A percentile compares a stretch with the other conserved stretches of the same genome.
Conservation (phyloP, 225 moss, liverwort and hornwort genomes). For the Physcomitrellopsis africana region DNA sequence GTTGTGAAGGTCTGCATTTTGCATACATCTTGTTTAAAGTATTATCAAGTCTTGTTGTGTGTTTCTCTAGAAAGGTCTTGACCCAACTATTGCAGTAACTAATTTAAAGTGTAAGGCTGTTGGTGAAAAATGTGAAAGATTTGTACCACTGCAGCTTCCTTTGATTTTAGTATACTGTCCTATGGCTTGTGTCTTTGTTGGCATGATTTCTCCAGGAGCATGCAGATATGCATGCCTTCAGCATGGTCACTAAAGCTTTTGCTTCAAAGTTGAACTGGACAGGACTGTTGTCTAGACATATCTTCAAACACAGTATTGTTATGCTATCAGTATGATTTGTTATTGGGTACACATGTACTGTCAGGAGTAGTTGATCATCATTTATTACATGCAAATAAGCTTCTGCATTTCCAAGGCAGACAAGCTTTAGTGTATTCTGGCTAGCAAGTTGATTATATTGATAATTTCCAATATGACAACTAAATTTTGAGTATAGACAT, state of each 20-base stretch:
- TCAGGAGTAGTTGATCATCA: conserved; percentile 14
- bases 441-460: conserved; percentile 23
- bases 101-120: too few relatives aligned
- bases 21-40: not conserved
- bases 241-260: conserved; percentile 60
- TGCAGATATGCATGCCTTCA: conserved; percentile 71
- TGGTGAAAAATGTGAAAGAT: too few relatives aligned
- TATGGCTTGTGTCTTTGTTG: not conserved
- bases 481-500: not conserved
- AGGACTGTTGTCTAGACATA: conserved; percentile 31
- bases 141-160: too few relatives aligned
- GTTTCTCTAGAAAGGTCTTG: too few relatives aligned
- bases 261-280: conserved; percentile 61
- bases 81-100: too few relatives aligned
- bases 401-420: conserved; percentile 25
- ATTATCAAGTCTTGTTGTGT: not conserved
- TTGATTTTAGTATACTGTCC: too few relatives aligned
- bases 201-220: conserved; percentile 55
- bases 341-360: not conserved
- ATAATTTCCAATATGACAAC: conserved; percentile 23
- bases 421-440: conserved; percentile 36
- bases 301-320: not conserved
- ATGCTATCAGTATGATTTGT: conserved; percentile 28
- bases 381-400: not conserved
- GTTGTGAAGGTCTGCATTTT: conserved; percentile 56